phyloP scores from a whole-genome alignment of 2,329 filamentous ascomycete species.

The Magnaporthiopsis incrustans region DNA sequence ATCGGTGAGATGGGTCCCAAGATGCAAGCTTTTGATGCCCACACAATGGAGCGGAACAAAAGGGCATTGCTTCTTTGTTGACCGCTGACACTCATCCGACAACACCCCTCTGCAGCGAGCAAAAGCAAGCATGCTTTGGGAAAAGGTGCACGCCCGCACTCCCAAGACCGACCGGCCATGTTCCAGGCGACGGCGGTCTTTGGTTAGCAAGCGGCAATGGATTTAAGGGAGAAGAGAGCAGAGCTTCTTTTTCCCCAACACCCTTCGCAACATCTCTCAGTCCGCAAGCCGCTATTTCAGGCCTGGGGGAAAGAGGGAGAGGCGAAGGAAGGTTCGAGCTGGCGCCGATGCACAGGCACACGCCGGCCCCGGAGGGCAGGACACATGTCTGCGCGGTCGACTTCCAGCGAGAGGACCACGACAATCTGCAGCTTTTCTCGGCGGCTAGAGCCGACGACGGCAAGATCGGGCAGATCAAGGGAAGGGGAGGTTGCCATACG shows the following conservation, averaged over 20 bases:
- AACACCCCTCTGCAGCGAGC: constrained; percentile 55
- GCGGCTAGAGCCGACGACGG: constrained; percentile 6
- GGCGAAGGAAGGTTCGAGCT: constrained; percentile 70
- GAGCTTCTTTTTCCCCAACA: constrained; percentile 66
- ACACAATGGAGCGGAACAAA: background rate
- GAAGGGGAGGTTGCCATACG: constrained; percentile 18
- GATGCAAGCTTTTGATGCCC: constrained; percentile 1
- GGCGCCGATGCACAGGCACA: constrained; percentile 39
- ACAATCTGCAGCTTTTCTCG: constrained; percentile 57
- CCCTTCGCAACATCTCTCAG: constrained; percentile 57
- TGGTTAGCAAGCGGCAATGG: constrained; percentile 47
- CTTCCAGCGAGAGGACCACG: constrained; percentile 74
- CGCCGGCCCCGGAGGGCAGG: background rate
- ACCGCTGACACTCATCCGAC: constrained; percentile 58
- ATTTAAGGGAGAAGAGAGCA: constrained; percentile 65
- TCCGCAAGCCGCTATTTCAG: constrained; percentile 36
- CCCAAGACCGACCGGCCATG: constrained; percentile 7
- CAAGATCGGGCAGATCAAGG: constrained; percentile 10
- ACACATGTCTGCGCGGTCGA: background rate
- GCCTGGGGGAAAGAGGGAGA: constrained; percentile 49
- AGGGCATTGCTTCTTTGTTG: background rate
- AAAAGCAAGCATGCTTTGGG: constrained; percentile 28
- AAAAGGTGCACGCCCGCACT: constrained; percentile 35
- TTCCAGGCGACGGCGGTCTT: background rate
- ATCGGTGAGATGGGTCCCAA: constrained; percentile 56